phyloP scores from a whole-genome alignment of 192 early-diverging fungal genomes.

The Coemansia sp. region DNA sequence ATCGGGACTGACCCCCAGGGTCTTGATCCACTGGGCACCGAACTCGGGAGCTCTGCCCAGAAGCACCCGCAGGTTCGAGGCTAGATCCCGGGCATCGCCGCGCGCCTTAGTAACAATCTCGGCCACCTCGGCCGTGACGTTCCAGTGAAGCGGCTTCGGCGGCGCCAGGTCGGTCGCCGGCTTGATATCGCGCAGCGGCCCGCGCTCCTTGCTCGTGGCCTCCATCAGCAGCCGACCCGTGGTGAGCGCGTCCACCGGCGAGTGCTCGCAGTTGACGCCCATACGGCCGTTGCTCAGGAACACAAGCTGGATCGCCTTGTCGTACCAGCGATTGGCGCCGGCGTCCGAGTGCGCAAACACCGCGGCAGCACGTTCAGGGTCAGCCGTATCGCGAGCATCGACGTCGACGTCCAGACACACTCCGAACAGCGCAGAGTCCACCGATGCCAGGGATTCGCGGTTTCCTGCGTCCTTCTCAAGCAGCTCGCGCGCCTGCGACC shows the following conservation, averaged over 20 bases:
- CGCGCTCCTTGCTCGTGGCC: constrained; percentile 53
- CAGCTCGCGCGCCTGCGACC: constrained; percentile 61
- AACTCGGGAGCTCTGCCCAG: constrained; percentile 70
- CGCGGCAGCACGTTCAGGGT: constrained; percentile 64
- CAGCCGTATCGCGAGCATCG: constrained; percentile 58
- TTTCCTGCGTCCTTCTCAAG: constrained; percentile 55
- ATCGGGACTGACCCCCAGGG: constrained; percentile 77
- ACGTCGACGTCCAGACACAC: constrained; percentile 77
- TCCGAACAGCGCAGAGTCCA: constrained; percentile 79
- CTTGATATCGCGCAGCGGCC: constrained; percentile 13
- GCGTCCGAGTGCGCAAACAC: constrained; percentile 77
- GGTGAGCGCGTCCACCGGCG: constrained; percentile 88
- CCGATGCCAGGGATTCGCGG: constrained; percentile 56
- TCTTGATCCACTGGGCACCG: constrained; percentile 85
- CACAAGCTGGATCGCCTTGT: constrained; percentile 89
- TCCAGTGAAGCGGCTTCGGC: constrained; percentile 72
- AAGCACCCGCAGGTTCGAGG: constrained; percentile 68
- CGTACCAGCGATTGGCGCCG: constrained; percentile 92
- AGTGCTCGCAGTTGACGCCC: constrained; percentile 94
- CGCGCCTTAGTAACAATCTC: constrained; percentile 62
- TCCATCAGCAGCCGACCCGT: constrained; percentile 79
- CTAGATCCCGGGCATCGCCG: constrained; percentile 59
- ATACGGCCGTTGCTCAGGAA: constrained; percentile 79
- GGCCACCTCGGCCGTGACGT: constrained; percentile 55
- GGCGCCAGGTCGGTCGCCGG: constrained; percentile 37